phyloP scores from a whole-genome alignment of 805 yeast genomes.

The Zygoascus biomembranicola region DNA sequence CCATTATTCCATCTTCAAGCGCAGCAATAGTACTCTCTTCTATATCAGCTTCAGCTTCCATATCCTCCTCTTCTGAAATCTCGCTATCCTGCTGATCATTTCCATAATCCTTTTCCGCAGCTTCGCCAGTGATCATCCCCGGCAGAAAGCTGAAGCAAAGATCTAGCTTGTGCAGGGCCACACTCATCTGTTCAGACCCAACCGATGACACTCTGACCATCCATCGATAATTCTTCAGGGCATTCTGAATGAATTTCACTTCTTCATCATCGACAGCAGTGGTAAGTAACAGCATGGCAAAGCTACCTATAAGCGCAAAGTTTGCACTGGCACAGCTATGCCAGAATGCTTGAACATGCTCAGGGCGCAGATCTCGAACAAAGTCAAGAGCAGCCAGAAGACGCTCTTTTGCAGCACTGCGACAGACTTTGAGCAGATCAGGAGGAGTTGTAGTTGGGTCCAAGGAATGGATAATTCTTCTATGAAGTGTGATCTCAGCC shows the following conservation, averaged over 20 bases:
- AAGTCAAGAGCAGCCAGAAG: slow-evolving; percentile 22
- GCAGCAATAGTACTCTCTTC: neutral
- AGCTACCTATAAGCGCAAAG: slow-evolving; percentile 20
- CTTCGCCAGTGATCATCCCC: neutral
- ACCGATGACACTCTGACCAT: slow-evolving; percentile 5
- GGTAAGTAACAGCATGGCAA: slow-evolving; percentile 18
- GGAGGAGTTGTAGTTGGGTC: slow-evolving; percentile 13
- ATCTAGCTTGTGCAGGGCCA: neutral
- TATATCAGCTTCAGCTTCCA: neutral
- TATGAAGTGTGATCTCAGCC: slow-evolving; percentile 20
- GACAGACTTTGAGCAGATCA: slow-evolving; percentile 17
- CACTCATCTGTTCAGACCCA: slow-evolving; percentile 4
- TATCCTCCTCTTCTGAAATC: neutral
- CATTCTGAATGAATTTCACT: neutral
- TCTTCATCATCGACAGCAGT: slow-evolving; percentile 12
- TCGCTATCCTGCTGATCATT: slow-evolving; percentile 3
- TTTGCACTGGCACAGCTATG: slow-evolving; percentile 20
- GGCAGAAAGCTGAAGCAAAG: slow-evolving; percentile 1
- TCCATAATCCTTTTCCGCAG: neutral
- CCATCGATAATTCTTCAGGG: slow-evolving; percentile 7
- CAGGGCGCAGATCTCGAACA: slow-evolving; percentile 16
- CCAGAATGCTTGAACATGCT: slow-evolving; percentile 25
- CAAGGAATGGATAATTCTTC: slow-evolving; percentile 18
- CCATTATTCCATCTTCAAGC: neutral
- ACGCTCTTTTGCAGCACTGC: slow-evolving; percentile 19